These are phyloP conservation scores for Phytophthora fragariae DNA, from an alignment of 352 stramenopile species.

Conservation along the genomic window DNA sequence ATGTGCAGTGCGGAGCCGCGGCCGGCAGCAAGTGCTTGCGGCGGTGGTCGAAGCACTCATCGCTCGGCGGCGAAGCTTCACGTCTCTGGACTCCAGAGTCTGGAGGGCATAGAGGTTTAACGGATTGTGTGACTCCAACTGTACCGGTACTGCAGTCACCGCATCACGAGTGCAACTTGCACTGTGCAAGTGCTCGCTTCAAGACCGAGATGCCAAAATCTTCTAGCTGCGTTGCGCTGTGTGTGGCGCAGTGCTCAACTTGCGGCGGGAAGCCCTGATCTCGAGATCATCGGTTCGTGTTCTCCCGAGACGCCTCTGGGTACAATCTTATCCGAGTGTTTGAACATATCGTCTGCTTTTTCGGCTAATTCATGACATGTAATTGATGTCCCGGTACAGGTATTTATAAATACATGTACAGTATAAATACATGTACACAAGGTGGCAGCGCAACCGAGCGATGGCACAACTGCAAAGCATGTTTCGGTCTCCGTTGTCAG, in stretches of 20 bases:
- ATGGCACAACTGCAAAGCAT: constrained; percentile 13
- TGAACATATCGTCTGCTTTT: constrained; percentile 23
- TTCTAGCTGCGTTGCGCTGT: too few species aligned
- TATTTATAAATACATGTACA: too few species aligned
- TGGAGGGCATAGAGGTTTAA: constrained; percentile 22
- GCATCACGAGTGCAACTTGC: too few species aligned
- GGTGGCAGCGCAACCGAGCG: constrained; percentile 14
- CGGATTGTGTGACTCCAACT: constrained; percentile 35
- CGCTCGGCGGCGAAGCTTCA: constrained; percentile 1
- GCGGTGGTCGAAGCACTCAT: constrained; percentile 32
- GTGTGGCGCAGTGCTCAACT: too few species aligned
- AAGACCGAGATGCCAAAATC: too few species aligned
- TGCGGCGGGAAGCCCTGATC: not conserved
- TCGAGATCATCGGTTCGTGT: not conserved
- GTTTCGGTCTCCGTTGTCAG: constrained; percentile 19
- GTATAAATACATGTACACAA: not conserved
- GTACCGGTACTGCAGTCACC: constrained; percentile 22
- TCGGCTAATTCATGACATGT: not conserved
- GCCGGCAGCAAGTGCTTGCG: constrained; percentile 19
- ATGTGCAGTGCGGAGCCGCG: constrained; percentile 9
- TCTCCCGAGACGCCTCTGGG: not conserved
- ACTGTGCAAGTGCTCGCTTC: too few species aligned
- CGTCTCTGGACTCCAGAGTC: constrained; percentile 5
- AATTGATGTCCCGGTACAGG: too few species aligned
- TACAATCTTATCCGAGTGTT: constrained; percentile 25